Evolutionary conservation across 495 filamentous ascomycete species (phyloP), one percentile per base, ranked within the genome.

Genomic region (Penicillium canariense): DNA sequence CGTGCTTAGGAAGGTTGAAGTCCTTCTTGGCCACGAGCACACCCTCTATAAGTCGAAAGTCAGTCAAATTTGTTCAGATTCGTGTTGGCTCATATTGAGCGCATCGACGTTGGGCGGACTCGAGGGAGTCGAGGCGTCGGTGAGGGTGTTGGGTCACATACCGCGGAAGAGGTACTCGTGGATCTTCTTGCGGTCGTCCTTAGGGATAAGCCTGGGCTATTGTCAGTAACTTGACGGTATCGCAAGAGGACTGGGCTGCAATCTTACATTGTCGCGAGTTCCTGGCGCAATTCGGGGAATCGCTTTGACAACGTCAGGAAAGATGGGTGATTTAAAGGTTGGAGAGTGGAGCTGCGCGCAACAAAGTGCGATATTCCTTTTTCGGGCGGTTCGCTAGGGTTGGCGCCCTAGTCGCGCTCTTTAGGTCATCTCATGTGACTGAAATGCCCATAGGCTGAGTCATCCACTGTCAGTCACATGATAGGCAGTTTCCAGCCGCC

Each of bases 151-250:
- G 43, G n/a, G 39, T 68, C 58, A 81, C 82, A 77, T 83, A 87
- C 84, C 85, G 68, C 93, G 90, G 87, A 98, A 97, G 86, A 98
- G 90, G 86, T 97, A 96, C 87, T 97, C 90, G 82, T 98, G 95
- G 82, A 98, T 96, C 86, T 94, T 93, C 88, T 97, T 97, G 81
- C 94, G 91, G 81, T 98, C 94, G 75, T 88, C 86, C 85, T 97
- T 97, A 70, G 94, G 94, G 80, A 98, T 98, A 84, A 98, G 87
- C 93, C 85, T 91, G 65, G 31, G 39, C 44, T 57, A 50, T 58
- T 48, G 50, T 74, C 36, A 74, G 66, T 52, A 20, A 59, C 22
- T 55, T 36, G 23, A 31, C 44, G 8, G 18, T 17, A 32, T 23
- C 3, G 26, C 38, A 52, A 17, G 14, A 14, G 32, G 15, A 46